phyloP scores from a whole-genome alignment of 2,329 filamentous ascomycete species.

The Xylaria arbuscula region DNA sequence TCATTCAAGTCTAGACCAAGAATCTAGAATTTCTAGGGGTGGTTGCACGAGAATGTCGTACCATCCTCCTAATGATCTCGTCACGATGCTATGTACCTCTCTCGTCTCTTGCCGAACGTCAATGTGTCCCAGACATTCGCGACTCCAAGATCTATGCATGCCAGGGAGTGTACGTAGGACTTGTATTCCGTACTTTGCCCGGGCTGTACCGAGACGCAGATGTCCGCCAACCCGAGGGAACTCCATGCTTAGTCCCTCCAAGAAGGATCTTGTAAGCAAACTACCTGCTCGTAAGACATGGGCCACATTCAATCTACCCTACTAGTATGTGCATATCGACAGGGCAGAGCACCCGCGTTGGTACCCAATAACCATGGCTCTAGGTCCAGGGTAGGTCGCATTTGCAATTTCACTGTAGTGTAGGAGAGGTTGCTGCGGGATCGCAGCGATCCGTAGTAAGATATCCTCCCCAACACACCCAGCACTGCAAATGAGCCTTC shows the following conservation, averaged over 20 bases:
- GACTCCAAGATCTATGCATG: background rate
- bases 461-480: background rate
- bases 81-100: background rate
- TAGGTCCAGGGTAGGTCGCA: constrained; percentile 11
- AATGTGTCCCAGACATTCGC: background rate
- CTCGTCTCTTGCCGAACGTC: background rate
- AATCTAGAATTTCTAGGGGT: background rate
- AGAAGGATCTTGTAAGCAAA: constrained; percentile 4
- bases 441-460: constrained; percentile 21
- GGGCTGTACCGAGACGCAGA: background rate
- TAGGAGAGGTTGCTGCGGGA: constrained; percentile 15
- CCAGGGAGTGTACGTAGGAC: background rate
- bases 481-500: constrained; percentile 10
- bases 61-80: background rate
- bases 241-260: constrained; percentile 2
- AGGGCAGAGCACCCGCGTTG: constrained; percentile 32
- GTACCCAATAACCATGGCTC: constrained; percentile 30
- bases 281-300: constrained; percentile 4
- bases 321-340: constrained; percentile 40
- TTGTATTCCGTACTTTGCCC: background rate
- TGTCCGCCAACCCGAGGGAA: background rate
- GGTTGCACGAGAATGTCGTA: constrained; percentile 3
- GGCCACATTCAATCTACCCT: constrained; percentile 38
- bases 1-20: background rate
- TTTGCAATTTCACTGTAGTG: constrained; percentile 20